phyloP scores from a whole-genome alignment of 2,329 filamentous ascomycete genomes.

The Colletotrichum graminicola region DNA sequence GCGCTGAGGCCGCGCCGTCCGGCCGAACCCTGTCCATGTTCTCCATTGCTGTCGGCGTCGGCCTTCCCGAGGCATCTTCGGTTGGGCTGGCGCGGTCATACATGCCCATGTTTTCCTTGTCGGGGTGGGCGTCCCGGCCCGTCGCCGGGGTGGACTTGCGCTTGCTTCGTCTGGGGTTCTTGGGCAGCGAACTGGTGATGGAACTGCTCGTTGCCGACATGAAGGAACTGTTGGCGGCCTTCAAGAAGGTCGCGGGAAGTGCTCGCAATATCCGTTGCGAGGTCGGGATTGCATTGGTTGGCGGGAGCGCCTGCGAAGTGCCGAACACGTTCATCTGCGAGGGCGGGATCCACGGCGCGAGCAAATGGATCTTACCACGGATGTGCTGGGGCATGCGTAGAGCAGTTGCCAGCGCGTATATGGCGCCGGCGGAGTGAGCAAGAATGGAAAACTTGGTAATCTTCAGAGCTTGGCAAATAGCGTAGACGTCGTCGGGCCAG shows the following conservation, averaged over 20 bases:
- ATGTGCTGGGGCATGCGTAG: constrained; percentile 97
- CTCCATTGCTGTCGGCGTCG: constrained; percentile 54
- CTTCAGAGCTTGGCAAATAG: constrained; percentile 90
- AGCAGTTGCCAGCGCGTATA: constrained; percentile 95
- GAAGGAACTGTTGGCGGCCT: constrained; percentile 94
- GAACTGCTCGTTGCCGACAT: constrained; percentile 92
- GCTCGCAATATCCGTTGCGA: constrained; percentile 92
- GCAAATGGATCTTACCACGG: constrained; percentile 89
- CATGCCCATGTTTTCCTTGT: constrained; percentile 63
- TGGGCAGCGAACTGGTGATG: constrained; percentile 82
- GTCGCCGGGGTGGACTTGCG: constrained; percentile 63
- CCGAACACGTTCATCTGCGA: constrained; percentile 89
- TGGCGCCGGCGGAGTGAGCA: constrained; percentile 96
- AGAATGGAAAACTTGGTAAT: constrained; percentile 97
- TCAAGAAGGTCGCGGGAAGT: constrained; percentile 89
- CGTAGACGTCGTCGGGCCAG: constrained; percentile 92
- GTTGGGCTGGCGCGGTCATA: constrained; percentile 45
- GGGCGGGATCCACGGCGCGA: constrained; percentile 97
- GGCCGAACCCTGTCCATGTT: constrained; percentile 63
- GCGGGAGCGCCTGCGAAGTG: constrained; percentile 78
- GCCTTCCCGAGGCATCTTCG: constrained; percentile 41
- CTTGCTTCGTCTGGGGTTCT: constrained; percentile 71
- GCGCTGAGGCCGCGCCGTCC: constrained; percentile 33
- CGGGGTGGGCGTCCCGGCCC: constrained; percentile 55
- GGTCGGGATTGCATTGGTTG: constrained; percentile 88